Percentiles rank a stretch among this genome's conserved stretches.
Conservation (phyloP, 176 grass and related monocot genomes). For the Ensete ventricosum region DNA sequence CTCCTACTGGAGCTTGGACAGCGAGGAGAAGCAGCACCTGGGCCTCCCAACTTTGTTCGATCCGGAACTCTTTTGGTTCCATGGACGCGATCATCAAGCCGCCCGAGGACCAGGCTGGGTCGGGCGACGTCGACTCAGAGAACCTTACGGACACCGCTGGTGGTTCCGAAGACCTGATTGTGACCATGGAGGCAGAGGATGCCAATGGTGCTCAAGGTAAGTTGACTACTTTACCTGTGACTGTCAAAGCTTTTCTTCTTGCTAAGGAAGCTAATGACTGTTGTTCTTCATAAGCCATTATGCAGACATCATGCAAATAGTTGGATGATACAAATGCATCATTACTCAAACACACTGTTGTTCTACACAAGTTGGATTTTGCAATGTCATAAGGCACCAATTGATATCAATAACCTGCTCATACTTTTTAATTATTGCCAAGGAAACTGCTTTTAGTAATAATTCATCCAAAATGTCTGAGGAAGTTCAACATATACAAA, state of each 20-base stretch:
- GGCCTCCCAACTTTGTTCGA: conserved; percentile 48
- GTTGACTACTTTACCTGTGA: background rate
- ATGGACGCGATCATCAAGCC: conserved; percentile 69
- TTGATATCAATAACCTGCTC: too few species aligned
- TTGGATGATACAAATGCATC: background rate
- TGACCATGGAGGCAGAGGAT: conserved; percentile 1
- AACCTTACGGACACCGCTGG: conserved; percentile 11
- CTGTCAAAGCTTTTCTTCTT: background rate
- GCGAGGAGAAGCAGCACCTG: conserved; percentile 34
- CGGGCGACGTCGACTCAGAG: conserved; percentile 17
- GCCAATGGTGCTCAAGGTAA: conserved; percentile 15
- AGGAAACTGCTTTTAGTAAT: too few species aligned
- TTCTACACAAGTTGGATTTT: background rate
- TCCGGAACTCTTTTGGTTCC: conserved; percentile 49
- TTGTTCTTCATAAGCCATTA: background rate
- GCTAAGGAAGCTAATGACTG: background rate
- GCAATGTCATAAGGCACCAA: background rate
- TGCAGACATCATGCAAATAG: background rate
- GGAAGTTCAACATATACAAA: too few species aligned
- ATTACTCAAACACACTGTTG: background rate
- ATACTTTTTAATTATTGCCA: too few species aligned
- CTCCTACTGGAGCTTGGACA: conserved; percentile 47
- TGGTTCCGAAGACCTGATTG: background rate
- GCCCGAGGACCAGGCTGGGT: conserved; percentile 29
- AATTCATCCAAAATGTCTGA: too few species aligned